A percentile compares a stretch with the other conserved stretches of the same genome.
These are phyloP conservation scores for Helichrysum umbraculigerum DNA, from an alignment of 129 eudicot genomes.

Conservation along the genomic window DNA sequence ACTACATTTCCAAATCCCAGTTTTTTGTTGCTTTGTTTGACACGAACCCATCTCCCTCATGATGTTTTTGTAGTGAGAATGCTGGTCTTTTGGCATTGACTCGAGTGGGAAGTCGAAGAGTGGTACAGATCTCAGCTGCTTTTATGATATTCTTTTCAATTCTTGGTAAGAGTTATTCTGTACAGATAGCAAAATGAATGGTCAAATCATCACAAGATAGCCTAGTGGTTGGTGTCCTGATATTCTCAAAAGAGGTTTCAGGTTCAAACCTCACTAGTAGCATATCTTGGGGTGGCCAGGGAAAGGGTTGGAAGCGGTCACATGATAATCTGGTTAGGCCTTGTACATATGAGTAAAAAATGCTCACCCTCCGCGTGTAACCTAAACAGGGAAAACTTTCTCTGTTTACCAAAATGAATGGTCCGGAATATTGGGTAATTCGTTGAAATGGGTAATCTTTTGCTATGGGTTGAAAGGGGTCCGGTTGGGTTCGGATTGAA, in stretches of 20 bases:
- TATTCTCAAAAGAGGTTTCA: no score
- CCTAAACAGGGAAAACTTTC: no score
- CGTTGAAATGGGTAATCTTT: background rate
- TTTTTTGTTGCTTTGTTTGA: conserved; percentile 7
- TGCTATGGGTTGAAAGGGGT: background rate
- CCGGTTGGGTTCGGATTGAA: background rate
- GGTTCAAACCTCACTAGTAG: no score
- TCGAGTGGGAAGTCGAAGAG: conserved; percentile 79
- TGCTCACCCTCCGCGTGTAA: no score
- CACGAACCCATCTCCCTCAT: background rate
- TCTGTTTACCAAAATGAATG: no score
- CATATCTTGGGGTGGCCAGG: no score
- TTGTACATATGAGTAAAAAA: no score
- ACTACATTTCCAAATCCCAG: background rate
- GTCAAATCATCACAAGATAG: no score
- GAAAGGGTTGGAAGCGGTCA: no score
- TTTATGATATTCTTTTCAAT: conserved; percentile 76
- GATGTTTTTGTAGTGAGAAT: conserved; percentile 54
- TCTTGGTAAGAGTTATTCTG: conserved; percentile 39
- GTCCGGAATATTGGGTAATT: background rate
- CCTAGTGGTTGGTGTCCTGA: no score
- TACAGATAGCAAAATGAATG: background rate
- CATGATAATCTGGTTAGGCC: no score
- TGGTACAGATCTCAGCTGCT: conserved; percentile 68
- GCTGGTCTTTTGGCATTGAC: conserved; percentile 78